Evolutionary conservation across 139 green algal species (phyloP).

Genomic region (Coelastrella sp.): DNA sequence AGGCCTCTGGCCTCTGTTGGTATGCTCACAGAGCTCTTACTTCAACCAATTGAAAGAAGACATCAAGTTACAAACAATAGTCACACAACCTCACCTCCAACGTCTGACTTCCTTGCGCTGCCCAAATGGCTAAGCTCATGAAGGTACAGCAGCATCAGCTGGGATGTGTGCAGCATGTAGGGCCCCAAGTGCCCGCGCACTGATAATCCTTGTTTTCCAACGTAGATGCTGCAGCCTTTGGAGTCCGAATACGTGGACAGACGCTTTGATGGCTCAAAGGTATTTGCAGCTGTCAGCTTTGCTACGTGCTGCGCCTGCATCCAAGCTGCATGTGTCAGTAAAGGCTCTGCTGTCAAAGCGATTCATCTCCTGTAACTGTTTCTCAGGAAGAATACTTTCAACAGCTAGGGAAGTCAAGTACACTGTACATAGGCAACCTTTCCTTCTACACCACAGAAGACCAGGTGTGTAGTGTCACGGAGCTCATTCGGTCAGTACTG

Average conservation of each 20-base stretch:
- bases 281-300: slow-evolving; percentile 30
- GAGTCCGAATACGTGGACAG: slow-evolving; percentile 82
- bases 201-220: neutral
- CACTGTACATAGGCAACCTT: slow-evolving; percentile 98
- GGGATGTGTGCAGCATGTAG: neutral
- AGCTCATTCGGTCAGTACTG: too few relatives aligned
- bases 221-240: slow-evolving; percentile 45
- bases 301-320: too few relatives aligned
- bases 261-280: slow-evolving; percentile 80
- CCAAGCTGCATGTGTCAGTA: too few relatives aligned
- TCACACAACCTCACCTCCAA: neutral
- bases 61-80: too few relatives aligned
- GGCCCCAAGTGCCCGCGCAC: too few relatives aligned
- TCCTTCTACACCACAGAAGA: slow-evolving; percentile 98
- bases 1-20: too few relatives aligned
- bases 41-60: too few relatives aligned
- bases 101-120: neutral
- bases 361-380: too few relatives aligned
- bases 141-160: slow-evolving; percentile 16
- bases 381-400: slow-evolving; percentile 88
- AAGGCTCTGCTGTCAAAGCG: too few relatives aligned
- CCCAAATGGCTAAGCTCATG: slow-evolving; percentile 37
- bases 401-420: slow-evolving; percentile 77
- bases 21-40: too few relatives aligned
- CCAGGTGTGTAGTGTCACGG: slow-evolving; percentile 77